phyloP scores from a whole-genome alignment of 495 filamentous ascomycete species.

The Annulohypoxylon nitens region DNA sequence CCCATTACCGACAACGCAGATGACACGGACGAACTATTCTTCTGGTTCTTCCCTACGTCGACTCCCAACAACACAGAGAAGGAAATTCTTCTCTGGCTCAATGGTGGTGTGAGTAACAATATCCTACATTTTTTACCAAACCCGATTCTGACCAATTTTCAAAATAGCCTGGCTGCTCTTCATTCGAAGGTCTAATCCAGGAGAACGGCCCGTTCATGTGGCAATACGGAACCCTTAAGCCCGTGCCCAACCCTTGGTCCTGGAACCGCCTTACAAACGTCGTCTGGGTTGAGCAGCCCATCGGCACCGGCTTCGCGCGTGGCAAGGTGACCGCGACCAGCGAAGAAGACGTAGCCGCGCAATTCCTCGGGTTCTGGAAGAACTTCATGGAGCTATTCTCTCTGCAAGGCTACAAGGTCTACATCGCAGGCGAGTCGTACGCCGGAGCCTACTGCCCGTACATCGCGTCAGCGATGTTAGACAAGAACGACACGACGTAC shows the following conservation, averaged over 20 bases:
- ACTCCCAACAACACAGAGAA: conserved; percentile 64
- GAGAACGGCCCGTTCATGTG: conserved; percentile 76
- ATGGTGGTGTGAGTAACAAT: conserved; percentile 54
- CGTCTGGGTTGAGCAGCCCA: conserved; percentile 80
- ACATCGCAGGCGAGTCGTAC: conserved; percentile 78
- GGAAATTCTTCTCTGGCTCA: conserved; percentile 76
- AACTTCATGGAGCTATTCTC: conserved; percentile 77
- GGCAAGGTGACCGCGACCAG: conserved; percentile 72
- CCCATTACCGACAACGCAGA: conserved; percentile 68
- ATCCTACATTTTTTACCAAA: neutral
- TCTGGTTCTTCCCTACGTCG: conserved; percentile 81
- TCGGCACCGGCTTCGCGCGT: conserved; percentile 80
- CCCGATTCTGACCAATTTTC: neutral
- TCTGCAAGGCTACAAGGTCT: conserved; percentile 74
- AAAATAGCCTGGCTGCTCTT: conserved; percentile 70
- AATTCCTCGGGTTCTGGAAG: conserved; percentile 80
- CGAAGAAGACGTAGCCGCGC: conserved; percentile 73
- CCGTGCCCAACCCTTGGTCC: conserved; percentile 71
- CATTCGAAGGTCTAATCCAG: conserved; percentile 74
- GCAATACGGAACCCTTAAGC: conserved; percentile 69
- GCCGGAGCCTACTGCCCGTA: conserved; percentile 86
- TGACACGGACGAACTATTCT: conserved; percentile 73
- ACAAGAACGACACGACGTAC: conserved; percentile 73
- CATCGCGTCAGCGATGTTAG: conserved; percentile 81
- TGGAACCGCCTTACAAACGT: conserved; percentile 78